Base-by-base conservation (phyloP, 1,284 basidiomycete species). In the Volvariella volvacea region DNA sequence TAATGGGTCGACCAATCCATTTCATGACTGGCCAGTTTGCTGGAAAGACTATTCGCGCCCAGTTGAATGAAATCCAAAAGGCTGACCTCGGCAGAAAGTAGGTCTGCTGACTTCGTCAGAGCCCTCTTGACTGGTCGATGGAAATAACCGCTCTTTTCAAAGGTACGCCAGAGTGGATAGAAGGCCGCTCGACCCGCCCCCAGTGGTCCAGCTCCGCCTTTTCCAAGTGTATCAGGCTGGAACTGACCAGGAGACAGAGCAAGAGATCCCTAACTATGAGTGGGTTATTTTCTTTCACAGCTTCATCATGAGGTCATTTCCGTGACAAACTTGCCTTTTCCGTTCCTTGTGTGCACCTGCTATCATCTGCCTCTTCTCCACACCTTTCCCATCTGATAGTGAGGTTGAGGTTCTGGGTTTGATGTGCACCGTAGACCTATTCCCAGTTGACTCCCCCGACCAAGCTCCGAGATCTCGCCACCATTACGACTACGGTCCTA, bases 31-130 rank as follows among this genome's bases (percentile, higher is more conserved):
- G 81, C 46, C 81, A 79, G 50, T 81, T 83, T 56, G 58, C 66
- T 44, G 80, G 78, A 20, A 66, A 67, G 46, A 73, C 70, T 9
- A 65, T 83, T 40, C 74, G 82, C 43, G 76, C 77, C 51, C 70
- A 80, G 58, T 64, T 83, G 37, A 53, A 63, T 42, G 81, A 84
- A 60, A 60, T 83, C 4, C 80, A 83, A 57, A 78, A 80, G 48
- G 80, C 80, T 14, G 68, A 81, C 57, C 60, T 83, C 30, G 80
- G 80, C 14, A 65, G 80, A 64, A 83, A 83, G 80, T 83, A 57
- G 55, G 64, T 14, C 17, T 38, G 16, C 32, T 28, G n/a, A n/a
- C n/a, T n/a, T n/a, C n/a, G n/a, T n/a, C n/a, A n/a, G n/a, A n/a
- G n/a, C 30, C 34, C 31, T 22, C 38, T 37, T 43, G 34, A 16